A percentile compares a stretch with the other conserved stretches of the same genome.
These are phyloP conservation scores for Ceratobasidium sp. DNA, from an alignment of 1,284 basidiomycete genomes.

Conservation along the genomic window DNA sequence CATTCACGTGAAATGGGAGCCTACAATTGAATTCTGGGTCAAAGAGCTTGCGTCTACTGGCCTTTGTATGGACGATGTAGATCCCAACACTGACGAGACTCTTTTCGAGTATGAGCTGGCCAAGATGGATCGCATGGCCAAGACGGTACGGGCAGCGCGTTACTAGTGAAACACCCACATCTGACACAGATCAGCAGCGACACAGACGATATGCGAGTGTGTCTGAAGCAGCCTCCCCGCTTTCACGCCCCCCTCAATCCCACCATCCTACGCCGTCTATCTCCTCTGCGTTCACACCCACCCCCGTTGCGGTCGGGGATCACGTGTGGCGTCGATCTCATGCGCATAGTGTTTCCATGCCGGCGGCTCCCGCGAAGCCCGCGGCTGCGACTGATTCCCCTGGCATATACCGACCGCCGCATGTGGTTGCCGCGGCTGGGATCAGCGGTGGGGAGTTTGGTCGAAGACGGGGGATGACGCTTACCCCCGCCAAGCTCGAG, in stretches of 20 bases:
- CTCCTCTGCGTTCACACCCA: conserved; percentile 28
- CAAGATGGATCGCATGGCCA: conserved; percentile 34
- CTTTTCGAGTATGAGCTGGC: conserved; percentile 20
- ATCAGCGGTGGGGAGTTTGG: conserved; percentile 28
- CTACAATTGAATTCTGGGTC: conserved; percentile 29
- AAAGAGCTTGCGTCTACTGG: conserved; percentile 25
- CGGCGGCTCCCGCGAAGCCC: conserved; percentile 2
- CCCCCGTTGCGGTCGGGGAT: conserved; percentile 23
- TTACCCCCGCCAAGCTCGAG: conserved; percentile 10
- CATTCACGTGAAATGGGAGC: conserved; percentile 36
- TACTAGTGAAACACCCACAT: not conserved
- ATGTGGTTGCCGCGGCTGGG: conserved; percentile 5
- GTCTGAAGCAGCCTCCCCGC: conserved; percentile 12
- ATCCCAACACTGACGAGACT: conserved; percentile 27
- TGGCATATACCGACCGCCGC: conserved; percentile 30
- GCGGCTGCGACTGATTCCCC: not conserved
- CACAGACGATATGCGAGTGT: conserved; percentile 33
- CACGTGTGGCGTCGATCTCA: conserved; percentile 26
- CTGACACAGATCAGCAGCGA: not conserved
- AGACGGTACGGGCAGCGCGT: not conserved
- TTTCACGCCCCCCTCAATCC: not conserved
- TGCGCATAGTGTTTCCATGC: conserved; percentile 15
- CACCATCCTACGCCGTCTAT: conserved; percentile 29
- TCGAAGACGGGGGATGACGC: conserved; percentile 23
- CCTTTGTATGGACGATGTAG: conserved; percentile 30